Percentiles rank a stretch among this genome's conserved stretches.
These are phyloP conservation scores for Trichoderma citrinoviride DNA, from an alignment of 2,329 filamentous ascomycete genomes.

Conservation along the genomic window DNA sequence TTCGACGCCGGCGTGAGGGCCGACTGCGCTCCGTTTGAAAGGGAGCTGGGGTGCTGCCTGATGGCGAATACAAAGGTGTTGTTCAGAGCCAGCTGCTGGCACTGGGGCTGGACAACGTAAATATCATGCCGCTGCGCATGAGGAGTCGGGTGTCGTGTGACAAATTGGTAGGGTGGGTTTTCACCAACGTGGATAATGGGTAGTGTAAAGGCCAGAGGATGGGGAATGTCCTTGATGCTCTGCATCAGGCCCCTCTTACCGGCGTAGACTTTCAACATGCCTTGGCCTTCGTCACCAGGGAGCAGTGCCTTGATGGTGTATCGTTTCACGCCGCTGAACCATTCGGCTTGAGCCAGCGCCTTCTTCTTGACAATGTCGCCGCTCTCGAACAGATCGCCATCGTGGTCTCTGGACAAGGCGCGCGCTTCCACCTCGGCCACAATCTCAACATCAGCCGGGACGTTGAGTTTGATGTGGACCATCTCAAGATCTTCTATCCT, in stretches of 20 bases:
- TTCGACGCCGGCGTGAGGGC: conserved; percentile 47
- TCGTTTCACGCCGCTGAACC: conserved; percentile 81
- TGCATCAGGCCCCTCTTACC: conserved; percentile 96
- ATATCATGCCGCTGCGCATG: conserved; percentile 97
- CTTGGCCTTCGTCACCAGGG: conserved; percentile 87
- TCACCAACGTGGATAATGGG: conserved; percentile 87
- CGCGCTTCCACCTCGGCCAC: conserved; percentile 89
- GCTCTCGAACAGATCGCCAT: conserved; percentile 91
- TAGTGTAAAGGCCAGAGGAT: conserved; percentile 84
- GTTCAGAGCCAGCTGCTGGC: conserved; percentile 80
- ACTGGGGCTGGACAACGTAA: conserved; percentile 95
- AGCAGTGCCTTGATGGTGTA: conserved; percentile 92
- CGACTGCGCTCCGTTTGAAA: conserved; percentile 34
- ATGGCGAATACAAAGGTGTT: conserved; percentile 98
- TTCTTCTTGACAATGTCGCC: conserved; percentile 83
- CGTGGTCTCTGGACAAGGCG: conserved; percentile 73
- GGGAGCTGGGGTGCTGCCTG: conserved; percentile 78
- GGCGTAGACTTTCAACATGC: conserved; percentile 85
- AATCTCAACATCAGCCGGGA: conserved; percentile 86
- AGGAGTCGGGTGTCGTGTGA: conserved; percentile 89
- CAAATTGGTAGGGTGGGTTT: conserved; percentile 92
- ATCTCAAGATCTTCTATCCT: conserved; percentile 91
- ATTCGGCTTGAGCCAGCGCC: conserved; percentile 86
- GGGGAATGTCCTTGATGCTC: conserved; percentile 92
- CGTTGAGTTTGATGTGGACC: conserved; percentile 82